Conservation (phyloP, 2,329 filamentous ascomycete species). For the Botryotinia convoluta region DNA sequence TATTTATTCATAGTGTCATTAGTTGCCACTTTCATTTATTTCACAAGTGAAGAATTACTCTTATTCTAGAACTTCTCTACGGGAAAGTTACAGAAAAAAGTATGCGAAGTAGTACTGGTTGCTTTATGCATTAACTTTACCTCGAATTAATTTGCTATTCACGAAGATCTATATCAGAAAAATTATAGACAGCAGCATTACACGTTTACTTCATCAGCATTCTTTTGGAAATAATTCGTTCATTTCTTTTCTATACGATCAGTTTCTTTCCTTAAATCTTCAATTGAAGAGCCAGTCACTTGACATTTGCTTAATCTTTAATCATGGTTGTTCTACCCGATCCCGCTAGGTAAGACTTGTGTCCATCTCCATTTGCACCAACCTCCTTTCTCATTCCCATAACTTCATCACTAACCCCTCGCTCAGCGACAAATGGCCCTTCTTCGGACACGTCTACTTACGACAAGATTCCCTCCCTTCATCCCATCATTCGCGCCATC, state of each 20-base stretch:
- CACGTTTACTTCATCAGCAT: not conserved
- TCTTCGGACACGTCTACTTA: not conserved
- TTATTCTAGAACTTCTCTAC: not conserved
- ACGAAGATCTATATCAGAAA: not conserved
- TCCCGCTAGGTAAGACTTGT: not conserved
- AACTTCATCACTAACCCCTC: not conserved
- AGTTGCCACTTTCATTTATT: not conserved
- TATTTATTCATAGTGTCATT: not conserved
- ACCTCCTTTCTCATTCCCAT: too few species aligned
- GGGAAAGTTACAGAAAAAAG: not conserved
- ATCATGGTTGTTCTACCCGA: constrained; percentile 2
- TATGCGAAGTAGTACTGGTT: not conserved
- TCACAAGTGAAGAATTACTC: not conserved
- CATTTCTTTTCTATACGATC: not conserved
- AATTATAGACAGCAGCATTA: not conserved
- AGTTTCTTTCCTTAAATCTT: not conserved
- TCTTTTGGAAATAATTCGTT: not conserved
- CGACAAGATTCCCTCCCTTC: not conserved
- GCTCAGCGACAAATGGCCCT: not conserved
- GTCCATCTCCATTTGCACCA: not conserved
- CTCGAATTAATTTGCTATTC: not conserved
- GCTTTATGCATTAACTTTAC: not conserved
- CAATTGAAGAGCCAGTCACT: not conserved
- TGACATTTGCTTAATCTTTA: not conserved
- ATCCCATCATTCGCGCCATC: not conserved